These are phyloP conservation scores for Exophiala viscosa DNA, from an alignment of 2,329 filamentous ascomycete species.

Conservation along the genomic window DNA sequence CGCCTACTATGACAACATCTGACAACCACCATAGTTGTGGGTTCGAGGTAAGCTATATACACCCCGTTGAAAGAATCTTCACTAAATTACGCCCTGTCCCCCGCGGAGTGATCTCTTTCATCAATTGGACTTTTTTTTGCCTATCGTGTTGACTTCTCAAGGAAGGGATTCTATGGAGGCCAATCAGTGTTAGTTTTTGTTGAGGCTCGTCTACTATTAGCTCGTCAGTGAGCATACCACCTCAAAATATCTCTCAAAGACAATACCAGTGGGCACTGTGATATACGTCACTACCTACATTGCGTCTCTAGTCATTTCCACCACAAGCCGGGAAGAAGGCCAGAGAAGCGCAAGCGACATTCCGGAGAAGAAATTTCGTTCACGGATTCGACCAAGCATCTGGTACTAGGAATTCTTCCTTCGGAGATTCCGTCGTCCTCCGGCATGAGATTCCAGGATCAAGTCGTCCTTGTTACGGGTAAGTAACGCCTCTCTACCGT, in stretches of 20 bases:
- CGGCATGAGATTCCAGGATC: conserved; percentile 18
- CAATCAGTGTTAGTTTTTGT: too few relatives aligned
- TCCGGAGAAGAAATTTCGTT: neutral
- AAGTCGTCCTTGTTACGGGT: conserved; percentile 23
- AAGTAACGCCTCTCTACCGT: neutral
- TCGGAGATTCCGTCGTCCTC: neutral
- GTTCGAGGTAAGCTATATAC: conserved; percentile 4
- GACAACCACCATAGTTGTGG: conserved; percentile 4
- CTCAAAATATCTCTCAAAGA: too few relatives aligned
- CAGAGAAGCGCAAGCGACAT: neutral
- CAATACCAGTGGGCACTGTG: too few relatives aligned
- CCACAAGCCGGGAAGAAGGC: too few relatives aligned
- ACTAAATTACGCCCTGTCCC: neutral
- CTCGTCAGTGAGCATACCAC: too few relatives aligned
- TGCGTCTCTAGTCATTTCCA: too few relatives aligned
- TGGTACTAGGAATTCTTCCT: neutral
- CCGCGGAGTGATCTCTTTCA: conserved; percentile 10
- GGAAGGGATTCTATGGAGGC: neutral
- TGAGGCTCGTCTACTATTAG: too few relatives aligned
- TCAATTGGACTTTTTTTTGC: neutral
- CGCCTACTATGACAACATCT: neutral
- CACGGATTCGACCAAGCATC: neutral
- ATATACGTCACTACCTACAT: too few relatives aligned
- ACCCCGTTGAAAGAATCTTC: too few relatives aligned
- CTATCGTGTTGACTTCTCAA: neutral